A percentile compares a stretch with the other conserved stretches of the same genome.
Evolutionary conservation across 106 monocot genomes (phyloP).

Genomic region (Dioscorea zingiberensis): DNA sequence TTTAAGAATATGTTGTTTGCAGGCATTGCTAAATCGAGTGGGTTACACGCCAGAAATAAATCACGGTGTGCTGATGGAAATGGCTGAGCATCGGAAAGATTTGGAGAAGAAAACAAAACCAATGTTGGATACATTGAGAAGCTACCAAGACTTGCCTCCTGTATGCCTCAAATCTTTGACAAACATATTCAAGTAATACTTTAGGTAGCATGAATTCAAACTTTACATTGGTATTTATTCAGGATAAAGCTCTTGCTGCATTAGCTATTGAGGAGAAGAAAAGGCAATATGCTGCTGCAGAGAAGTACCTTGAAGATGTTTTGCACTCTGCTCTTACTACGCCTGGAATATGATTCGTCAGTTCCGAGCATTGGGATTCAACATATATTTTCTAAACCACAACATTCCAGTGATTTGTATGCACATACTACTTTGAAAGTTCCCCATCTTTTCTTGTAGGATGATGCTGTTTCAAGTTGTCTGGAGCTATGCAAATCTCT

Average conservation of each 20-base stretch:
- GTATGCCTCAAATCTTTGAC: slow-evolving; percentile 23
- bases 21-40: slow-evolving; percentile 72
- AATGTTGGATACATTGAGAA: slow-evolving; percentile 86
- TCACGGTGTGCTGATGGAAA: slow-evolving; percentile 96
- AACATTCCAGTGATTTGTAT: too few species aligned
- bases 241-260: slow-evolving; percentile 97
- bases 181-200: too few species aligned
- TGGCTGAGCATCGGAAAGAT: slow-evolving; percentile 93
- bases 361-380: background rate
- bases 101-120: slow-evolving; percentile 95
- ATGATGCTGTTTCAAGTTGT: too few species aligned
- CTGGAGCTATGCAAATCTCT: too few species aligned
- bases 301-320: slow-evolving; percentile 89
- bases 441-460: too few species aligned
- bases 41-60: slow-evolving; percentile 94
- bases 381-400: too few species aligned
- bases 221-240: slow-evolving; percentile 12
- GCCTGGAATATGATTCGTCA: slow-evolving; percentile 27
- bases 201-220: too few species aligned
- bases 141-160: slow-evolving; percentile 96
- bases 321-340: slow-evolving; percentile 64
- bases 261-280: slow-evolving; percentile 98
- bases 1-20: background rate
- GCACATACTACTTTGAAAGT: too few species aligned
- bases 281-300: slow-evolving; percentile 86